Conservation (phyloP, 768 basidiomycete genomes). For the Melanogaster broomeanus region DNA sequence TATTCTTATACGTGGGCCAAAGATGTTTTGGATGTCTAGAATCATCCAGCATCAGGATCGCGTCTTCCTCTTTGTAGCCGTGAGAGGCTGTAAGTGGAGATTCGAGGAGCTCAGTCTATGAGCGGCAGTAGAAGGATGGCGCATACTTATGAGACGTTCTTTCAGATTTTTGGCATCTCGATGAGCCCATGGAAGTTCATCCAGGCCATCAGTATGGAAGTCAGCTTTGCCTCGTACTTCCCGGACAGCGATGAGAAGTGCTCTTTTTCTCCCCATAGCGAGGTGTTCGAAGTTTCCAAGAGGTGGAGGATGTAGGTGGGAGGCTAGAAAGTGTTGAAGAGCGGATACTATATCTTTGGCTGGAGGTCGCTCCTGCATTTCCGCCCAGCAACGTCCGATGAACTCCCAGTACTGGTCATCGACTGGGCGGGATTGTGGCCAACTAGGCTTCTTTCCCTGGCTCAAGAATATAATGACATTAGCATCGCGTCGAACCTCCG, state of each 20-base stretch:
- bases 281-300: not conserved
- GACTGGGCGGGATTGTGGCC: slow-evolving; percentile 2
- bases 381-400: slow-evolving; percentile 7
- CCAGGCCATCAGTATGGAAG: not conserved
- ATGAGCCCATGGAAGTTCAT: slow-evolving; percentile 18
- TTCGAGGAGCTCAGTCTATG: not conserved
- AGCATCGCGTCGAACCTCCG: not conserved
- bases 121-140: not conserved
- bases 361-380: not conserved
- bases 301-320: not conserved
- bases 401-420: slow-evolving; percentile 10
- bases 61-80: slow-evolving; percentile 40
- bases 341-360: not conserved
- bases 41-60: slow-evolving; percentile 46
- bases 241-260: slow-evolving; percentile 19
- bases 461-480: slow-evolving; percentile 6
- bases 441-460: not conserved
- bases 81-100: slow-evolving; percentile 35
- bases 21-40: slow-evolving; percentile 23
- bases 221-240: slow-evolving; percentile 7
- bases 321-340: not conserved
- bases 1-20: slow-evolving; percentile 45
- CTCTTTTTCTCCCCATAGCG: slow-evolving; percentile 14
- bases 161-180: slow-evolving; percentile 16
- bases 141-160: slow-evolving; percentile 18